A percentile compares a stretch with the other conserved stretches of the same genome.
Conservation (phyloP, 495 filamentous ascomycete genomes). For the Talaromyces thailandensis region DNA sequence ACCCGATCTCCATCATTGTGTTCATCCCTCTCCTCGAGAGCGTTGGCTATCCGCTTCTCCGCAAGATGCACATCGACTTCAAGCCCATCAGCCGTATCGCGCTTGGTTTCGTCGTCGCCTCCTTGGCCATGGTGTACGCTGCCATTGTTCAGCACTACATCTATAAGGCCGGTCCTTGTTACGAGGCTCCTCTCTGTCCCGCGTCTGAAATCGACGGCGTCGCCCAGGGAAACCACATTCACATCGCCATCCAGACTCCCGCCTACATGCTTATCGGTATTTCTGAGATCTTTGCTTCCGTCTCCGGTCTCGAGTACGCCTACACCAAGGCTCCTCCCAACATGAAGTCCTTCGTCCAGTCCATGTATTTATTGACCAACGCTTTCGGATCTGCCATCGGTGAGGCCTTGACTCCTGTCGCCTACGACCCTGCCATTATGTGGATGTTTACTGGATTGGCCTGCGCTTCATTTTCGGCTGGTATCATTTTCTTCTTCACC, state of each 20-base stretch:
- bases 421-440: slow-evolving; percentile 61
- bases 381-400: slow-evolving; percentile 65
- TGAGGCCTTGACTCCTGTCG: slow-evolving; percentile 58
- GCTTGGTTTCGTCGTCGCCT: slow-evolving; percentile 51
- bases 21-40: slow-evolving; percentile 54
- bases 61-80: slow-evolving; percentile 45
- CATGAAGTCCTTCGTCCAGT: slow-evolving; percentile 74
- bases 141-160: slow-evolving; percentile 56
- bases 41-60: slow-evolving; percentile 52
- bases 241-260: slow-evolving; percentile 60
- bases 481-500: slow-evolving; percentile 34
- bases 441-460: slow-evolving; percentile 61
- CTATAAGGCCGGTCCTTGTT: slow-evolving; percentile 45
- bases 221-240: slow-evolving; percentile 38
- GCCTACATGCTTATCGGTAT: slow-evolving; percentile 64
- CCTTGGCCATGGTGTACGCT: slow-evolving; percentile 46
- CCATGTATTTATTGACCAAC: slow-evolving; percentile 63
- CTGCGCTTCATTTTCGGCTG: slow-evolving; percentile 29
- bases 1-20: slow-evolving; percentile 58
- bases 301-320: slow-evolving; percentile 66
- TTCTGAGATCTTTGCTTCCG: slow-evolving; percentile 66
- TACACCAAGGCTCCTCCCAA: slow-evolving; percentile 77
- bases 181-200: slow-evolving; percentile 24
- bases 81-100: slow-evolving; percentile 60
- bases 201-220: slow-evolving; percentile 23